Evolutionary conservation across 2,329 filamentous ascomycete genomes (phyloP), one percentile per base, ranked within the genome.

Genomic region (Neophaeococcomyces aloes): DNA sequence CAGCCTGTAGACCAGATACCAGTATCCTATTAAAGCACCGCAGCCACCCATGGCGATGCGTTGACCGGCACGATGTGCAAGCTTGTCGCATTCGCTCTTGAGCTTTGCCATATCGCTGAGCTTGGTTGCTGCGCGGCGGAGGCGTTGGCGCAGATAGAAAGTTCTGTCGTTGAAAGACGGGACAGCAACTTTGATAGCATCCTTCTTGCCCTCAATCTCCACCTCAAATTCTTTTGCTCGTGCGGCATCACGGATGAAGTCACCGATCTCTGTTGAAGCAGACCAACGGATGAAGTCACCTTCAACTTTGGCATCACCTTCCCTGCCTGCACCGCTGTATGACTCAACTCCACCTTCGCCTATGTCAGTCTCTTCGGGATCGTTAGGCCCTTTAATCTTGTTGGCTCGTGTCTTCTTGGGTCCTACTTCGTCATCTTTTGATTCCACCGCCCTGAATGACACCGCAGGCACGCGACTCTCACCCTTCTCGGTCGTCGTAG

Each of bases 121-220:
- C 45, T 78, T 71, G 36, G 67, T 70, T 3, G 81, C 80, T 56
- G 83, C 79, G 49, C 82, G 84, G 34, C 85, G 72, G 40, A 95
- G 65, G 6, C 83, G 72, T 61, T 85, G 76, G 7, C 88, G 78
- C 57, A 94, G 74, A 62, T 89, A 94, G 62, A 89, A 82, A 0
- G 88, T 95, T n/a, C 88, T 73, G 59, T 95, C 87, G 48, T 80
- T 78, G 71, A 94, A 95, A 36, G 81, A 86, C 0, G 88, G 88
- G 7, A 94, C 87, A 0, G 78, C 79, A 5, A 94, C 81, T 13
- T 78, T 75, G 53, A 94, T 81, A 53, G 86, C 78, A 1, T 71
- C 61, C 0, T 71, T 66, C 0, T 71, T 70, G 0, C 85, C 85
- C 58, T 93, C 83, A 45, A 95, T 85, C 42, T 82, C 77, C 33